Evolutionary conservation across 345 rosid genomes (phyloP), one percentile per base, ranked within the genome.

Genomic region (Ricinus communis): DNA sequence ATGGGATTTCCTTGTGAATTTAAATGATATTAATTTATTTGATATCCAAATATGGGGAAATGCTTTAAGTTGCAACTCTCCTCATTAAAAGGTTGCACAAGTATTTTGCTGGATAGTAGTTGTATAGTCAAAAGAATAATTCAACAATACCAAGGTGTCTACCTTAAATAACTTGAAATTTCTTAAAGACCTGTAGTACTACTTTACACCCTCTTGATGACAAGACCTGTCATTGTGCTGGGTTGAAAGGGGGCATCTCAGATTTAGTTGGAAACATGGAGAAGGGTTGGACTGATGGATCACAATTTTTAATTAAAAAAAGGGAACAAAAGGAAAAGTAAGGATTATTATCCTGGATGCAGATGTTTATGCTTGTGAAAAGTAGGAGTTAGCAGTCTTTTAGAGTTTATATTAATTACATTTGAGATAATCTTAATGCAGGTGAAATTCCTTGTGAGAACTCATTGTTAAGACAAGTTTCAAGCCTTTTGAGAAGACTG

Each of bases 371-470:
- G 28, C 51, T 53, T 51, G 36, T 14, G 13, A 52, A 33, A 38
- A 56, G 11, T 69, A 4, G 25, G 71, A 46, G 36, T 8, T 64
- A 22, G 21, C 27, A 16, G 54, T 31, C n/a, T n/a, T 47, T 52
- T 27, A 28, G 33, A 50, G 31, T 38, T 60, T 27, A 15, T 45
- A 8, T 14, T 70, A 73, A 69, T 38, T 69, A 65, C 46, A 52
- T 71, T 65, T 45, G 22, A 18, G 2, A 16, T 70, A 64, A 64
- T 28, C 70, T 19, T 70, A 61, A 64, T 79, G 46, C 87, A 96
- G 99, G 98, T 80, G 98, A 93, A 62, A 89, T 89, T 76, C 94
- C 96, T 66, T 85, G 83, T 55, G 99, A 96, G 67, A 96, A 89
- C 83, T 90, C 99, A n/a, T 82, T 95, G 69, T 73, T 95, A 45